Percentiles rank a stretch among this genome's conserved stretches.
Evolutionary conservation across 2,329 filamentous ascomycete species (phyloP).

Genomic region (Trichocomaceae sp.): DNA sequence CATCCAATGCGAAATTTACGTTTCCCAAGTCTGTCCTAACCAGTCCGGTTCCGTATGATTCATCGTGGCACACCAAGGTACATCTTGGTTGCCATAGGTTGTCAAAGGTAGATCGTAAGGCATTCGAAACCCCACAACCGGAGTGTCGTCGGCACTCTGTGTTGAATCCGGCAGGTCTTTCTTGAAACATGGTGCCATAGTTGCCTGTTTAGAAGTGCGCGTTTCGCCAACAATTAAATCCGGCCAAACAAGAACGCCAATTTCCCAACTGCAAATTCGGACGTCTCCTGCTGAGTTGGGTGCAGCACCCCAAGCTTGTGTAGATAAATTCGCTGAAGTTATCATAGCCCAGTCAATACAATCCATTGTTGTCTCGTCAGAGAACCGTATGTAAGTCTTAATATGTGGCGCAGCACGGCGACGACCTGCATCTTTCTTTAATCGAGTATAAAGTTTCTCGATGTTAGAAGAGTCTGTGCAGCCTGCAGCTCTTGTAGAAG

Average conservation of each 20-base stretch:
- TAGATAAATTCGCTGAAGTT: conserved; percentile 87
- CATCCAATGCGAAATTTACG: neutral
- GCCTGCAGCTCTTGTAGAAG: neutral
- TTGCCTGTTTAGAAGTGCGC: conserved; percentile 16
- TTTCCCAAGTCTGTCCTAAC: conserved; percentile 40
- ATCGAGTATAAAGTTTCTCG: neutral
- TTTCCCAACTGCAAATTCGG: conserved; percentile 72
- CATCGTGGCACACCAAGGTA: conserved; percentile 69
- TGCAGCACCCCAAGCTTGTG: conserved; percentile 77
- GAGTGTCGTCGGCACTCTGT: neutral
- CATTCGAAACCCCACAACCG: conserved; percentile 63
- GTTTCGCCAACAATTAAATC: conserved; percentile 38
- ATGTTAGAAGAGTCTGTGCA: neutral
- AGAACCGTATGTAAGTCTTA: conserved; percentile 75
- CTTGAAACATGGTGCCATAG: conserved; percentile 65
- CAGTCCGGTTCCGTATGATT: conserved; percentile 58
- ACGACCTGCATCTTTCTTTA: conserved; percentile 50
- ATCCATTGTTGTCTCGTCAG: conserved; percentile 29
- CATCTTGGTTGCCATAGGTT: conserved; percentile 56
- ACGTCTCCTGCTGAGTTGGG: conserved; percentile 53
- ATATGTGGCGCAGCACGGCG: conserved; percentile 74
- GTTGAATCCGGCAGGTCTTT: conserved; percentile 43
- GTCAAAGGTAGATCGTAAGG: conserved; percentile 75
- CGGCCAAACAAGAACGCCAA: conserved; percentile 79
- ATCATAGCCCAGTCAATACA: conserved; percentile 75